Evolutionary conservation across 2,329 filamentous ascomycete species (phyloP), one percentile per base, ranked within the genome.

Genomic region (Talaromyces sp.): DNA sequence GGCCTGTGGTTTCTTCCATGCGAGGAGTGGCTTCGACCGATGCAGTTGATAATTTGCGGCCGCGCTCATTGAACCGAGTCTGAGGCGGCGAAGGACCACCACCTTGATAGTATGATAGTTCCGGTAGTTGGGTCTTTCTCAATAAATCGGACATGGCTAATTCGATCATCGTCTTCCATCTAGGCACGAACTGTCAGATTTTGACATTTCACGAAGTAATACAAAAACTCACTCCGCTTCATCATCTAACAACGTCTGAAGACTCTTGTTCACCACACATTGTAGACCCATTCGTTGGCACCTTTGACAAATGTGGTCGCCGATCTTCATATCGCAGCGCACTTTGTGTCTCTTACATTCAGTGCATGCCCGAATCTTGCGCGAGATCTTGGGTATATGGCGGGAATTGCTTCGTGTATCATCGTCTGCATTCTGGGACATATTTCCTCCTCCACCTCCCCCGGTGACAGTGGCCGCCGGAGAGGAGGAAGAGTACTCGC

Each of bases 331-430:
- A 62, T 84, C 80, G 72, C 83, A 84, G 71, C 83, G 83, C 67
- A 84, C 83, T 72, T 85, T 84, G 67, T 84, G 82, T 65, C 82
- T 81, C 66, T 83, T 80, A 70, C 83, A 84, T 67, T 83, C 80
- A 10, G 82, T 83, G 70, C 83, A 85, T 33, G 83, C 83, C 48
- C 79, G 77, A 69, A 81, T 79, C 68, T 78, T 77, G 65, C 79
- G 76, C 27, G 78, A 80, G 41, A 81, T 80, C 69, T 78, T 78
- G 58, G 76, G 76, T 19, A 77, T 69, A 72, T 78, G 75, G 27
- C 64, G 65, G 35, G 67, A 67, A 35, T 63, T 67, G 22, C 68
- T 66, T 52, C 69, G 73, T 62, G 70, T 63, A 60, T 75, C 71
- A 45, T 74, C 72, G 58, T 77, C 74, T 19, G 72, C 68, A 14